Conservation (phyloP, 108 stramenopile species). For the Schizochytrium sp. region DNA sequence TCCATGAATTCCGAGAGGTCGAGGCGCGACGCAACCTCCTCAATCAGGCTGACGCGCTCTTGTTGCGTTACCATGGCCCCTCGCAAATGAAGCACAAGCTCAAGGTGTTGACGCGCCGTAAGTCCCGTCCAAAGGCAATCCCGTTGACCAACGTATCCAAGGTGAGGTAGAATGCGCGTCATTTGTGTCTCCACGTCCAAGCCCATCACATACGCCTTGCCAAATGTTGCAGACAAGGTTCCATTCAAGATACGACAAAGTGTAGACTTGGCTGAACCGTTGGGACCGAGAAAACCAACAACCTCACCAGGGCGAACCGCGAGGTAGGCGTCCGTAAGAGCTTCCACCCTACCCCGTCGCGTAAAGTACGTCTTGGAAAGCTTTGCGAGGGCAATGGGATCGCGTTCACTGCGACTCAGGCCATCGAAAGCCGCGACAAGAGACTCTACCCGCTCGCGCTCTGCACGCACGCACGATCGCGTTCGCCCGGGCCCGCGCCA, state of each 20-base stretch:
- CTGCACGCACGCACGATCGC: neutral
- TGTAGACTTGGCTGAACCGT: conserved; percentile 57
- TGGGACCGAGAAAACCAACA: conserved; percentile 52
- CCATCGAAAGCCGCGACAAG: neutral
- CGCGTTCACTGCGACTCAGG: neutral
- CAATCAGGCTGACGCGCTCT: neutral
- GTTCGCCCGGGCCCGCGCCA: neutral
- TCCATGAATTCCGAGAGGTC: neutral
- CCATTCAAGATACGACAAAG: neutral
- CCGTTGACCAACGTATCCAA: neutral
- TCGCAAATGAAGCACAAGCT: neutral
- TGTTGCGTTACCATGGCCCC: neutral
- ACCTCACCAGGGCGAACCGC: conserved; percentile 34
- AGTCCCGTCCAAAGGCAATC: neutral
- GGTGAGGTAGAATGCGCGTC: neutral
- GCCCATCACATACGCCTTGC: neutral
- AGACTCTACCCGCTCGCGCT: neutral
- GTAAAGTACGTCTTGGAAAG: neutral
- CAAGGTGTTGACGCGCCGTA: neutral
- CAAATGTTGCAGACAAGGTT: neutral
- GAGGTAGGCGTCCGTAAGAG: conserved; percentile 37
- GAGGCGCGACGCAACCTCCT: neutral
- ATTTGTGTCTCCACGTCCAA: neutral
- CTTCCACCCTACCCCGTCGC: conserved; percentile 21
- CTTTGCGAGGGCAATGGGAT: neutral